Evolutionary conservation across 352 stramenopile species (phyloP), one percentile per base, ranked within the genome.

Genomic region (Pythium brachiatum): DNA sequence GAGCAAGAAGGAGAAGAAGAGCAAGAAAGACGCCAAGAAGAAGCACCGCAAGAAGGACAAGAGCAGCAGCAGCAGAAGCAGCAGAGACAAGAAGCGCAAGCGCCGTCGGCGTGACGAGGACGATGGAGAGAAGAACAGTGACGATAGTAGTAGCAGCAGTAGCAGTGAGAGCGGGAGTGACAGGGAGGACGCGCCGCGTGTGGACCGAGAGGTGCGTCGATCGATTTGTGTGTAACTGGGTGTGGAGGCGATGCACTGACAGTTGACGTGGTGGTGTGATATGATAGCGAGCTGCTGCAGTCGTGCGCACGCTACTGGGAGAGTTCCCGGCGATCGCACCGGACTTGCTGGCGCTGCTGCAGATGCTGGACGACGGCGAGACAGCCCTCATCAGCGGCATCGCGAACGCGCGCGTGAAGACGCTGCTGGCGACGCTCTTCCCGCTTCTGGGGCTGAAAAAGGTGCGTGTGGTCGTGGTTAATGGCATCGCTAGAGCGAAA

Each of bases 321-420:
- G 80, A 90, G 62, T 92, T 86, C 58, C 83, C 86, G 3, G 73
- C 78, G 53, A 75, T 95, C 32, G 69, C 74, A 20, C 67, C 60
- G 20, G 86, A 95, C 20, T 72, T 95, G 32, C 50, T 92, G 20
- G 52, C 32, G 25, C 63, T 95, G 34, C 61, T 95, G 26, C 83
- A 92, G 67, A 87, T 89, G 81, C 50, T 95, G 53, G 79, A 94
- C 53, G 71, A 87, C 32, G 84, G 86, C 18, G 70, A 92, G 61
- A 75, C 86, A 23, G 86, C 80, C 20, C 73, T 94, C 29, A 88
- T 94, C 70, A 76, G 77, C 5, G 86, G 81, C 36, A 86, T 95
- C 23, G 74, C 88, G 59, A 93, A 95, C 70, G 67, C 60, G 44
- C 73, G 72, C 60, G 88, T 95, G 41, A 81, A 76, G 23, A 68